Base-by-base conservation (phyloP, 164 flowering plant species). In the Sextonia rubra region DNA sequence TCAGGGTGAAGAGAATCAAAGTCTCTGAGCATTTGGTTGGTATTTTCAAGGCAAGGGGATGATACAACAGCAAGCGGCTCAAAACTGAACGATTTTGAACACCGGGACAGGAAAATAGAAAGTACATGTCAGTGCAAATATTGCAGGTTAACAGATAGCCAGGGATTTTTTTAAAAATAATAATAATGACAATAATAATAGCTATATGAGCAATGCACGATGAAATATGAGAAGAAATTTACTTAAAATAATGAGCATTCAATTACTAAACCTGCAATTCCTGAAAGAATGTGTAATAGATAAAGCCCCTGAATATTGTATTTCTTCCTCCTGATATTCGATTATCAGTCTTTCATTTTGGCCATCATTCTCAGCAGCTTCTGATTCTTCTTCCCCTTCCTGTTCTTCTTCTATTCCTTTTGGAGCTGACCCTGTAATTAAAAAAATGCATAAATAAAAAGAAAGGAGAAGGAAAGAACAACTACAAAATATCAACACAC, bases 311-410 rank as follows among this genome's bases (percentile, higher is more conserved):
- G 71, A 69, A 32, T 32, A 32, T 32, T 32, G 76, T 69, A 77
- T 88, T 74, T 84, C 87, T 65, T 82, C 83, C 26, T 76, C 81
- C 29, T 71, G 82, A 17, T 79, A 63, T 71, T 79, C 82, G 60
- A 74, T 64, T 69, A 72, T 83, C 32, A 71, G 72, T 55, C 52
- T 66, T 74, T 69, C 70, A 20, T 79, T 84, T 15, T 60, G 68
- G 69, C 68, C 74, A 74, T 74, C 75, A 74, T 81, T 87, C 62
- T 85, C 91, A 69, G 63, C 22, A n/a, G 63, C 55, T 60, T 87
- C 88, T 15, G 74, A 69, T 74, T 86, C 93, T 74, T 86, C 93
- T 68, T 90, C 92, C 26, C 80, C 92, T 67, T 83, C 89, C 37
- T 68, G 73, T 69, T 86, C 81, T 74, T 86, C 81, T 66, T 72